phyloP scores from a whole-genome alignment of 805 yeast genomes.

The Wickerhamomyces bovis region DNA sequence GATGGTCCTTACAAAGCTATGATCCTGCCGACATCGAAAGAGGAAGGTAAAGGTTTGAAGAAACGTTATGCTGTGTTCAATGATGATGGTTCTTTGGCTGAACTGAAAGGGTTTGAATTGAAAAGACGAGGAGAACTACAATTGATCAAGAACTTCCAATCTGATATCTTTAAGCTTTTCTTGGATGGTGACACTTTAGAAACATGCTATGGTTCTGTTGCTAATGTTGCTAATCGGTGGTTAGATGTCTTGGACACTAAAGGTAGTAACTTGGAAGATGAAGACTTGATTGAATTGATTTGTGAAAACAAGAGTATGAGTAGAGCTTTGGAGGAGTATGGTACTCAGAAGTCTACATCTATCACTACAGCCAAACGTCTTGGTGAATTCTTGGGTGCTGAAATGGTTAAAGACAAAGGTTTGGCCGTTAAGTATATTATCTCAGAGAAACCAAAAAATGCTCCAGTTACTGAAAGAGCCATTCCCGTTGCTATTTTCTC shows the following conservation, averaged over 20 bases:
- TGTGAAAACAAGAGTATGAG: conserved; percentile 97
- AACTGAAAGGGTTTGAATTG: conserved; percentile 92
- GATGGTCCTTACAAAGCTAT: conserved; percentile 98
- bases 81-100: conserved; percentile 89
- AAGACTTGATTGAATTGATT: conserved; percentile 88
- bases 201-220: conserved; percentile 82
- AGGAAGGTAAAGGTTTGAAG: conserved; percentile 94
- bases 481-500: conserved; percentile 94
- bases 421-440: conserved; percentile 92
- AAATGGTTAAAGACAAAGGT: conserved; percentile 92
- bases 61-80: conserved; percentile 97
- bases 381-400: conserved; percentile 92
- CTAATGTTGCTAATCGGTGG: conserved; percentile 93
- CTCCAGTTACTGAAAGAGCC: conserved; percentile 95
- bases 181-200: conserved; percentile 78
- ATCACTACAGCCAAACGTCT: conserved; percentile 91
- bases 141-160: conserved; percentile 88
- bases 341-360: conserved; percentile 85
- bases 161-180: conserved; percentile 88
- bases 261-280: conserved; percentile 86
- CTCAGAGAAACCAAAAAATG: conserved; percentile 70
- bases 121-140: conserved; percentile 96
- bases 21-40: conserved; percentile 95
- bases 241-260: conserved; percentile 84
- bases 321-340: conserved; percentile 84